These are phyloP conservation scores for Malus sieversii DNA, from an alignment of 306 rosid species.

Conservation along the genomic window DNA sequence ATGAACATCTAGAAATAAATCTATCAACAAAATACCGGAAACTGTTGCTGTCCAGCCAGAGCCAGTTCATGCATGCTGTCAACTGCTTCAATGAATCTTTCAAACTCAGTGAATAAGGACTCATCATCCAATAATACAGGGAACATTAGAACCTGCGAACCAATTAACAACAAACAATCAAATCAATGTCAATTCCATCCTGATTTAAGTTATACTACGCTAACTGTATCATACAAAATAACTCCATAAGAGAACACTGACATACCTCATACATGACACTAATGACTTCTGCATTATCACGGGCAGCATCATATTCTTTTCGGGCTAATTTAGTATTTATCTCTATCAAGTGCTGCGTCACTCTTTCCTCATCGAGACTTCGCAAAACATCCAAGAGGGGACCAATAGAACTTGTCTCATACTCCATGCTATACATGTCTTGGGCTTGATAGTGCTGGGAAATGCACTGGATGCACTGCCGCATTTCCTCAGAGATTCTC, in stretches of 20 bases:
- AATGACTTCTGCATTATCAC: constrained; percentile 70
- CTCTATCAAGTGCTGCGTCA: constrained; percentile 50
- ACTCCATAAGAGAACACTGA: neutral
- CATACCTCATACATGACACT: constrained; percentile 73
- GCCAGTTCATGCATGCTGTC: constrained; percentile 84
- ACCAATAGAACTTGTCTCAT: constrained; percentile 65
- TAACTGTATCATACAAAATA: neutral
- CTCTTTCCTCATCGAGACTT: constrained; percentile 78
- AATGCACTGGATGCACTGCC: constrained; percentile 68
- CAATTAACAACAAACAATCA: constrained; percentile 10
- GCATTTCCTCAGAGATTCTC: constrained; percentile 70
- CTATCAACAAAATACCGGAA: constrained; percentile 59
- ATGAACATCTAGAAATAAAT: neutral
- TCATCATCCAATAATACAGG: constrained; percentile 70
- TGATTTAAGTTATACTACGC: too few relatives aligned
- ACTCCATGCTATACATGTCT: constrained; percentile 59
- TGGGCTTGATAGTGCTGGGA: constrained; percentile 88
- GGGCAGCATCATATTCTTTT: constrained; percentile 49
- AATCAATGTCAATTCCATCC: neutral
- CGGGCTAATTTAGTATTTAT: constrained; percentile 50
- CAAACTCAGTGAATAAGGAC: constrained; percentile 73
- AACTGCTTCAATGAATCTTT: constrained; percentile 82
- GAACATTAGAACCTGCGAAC: constrained; percentile 72
- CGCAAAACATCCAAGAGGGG: constrained; percentile 78
- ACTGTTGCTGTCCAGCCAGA: constrained; percentile 81